These are phyloP conservation scores for Fusarium napiforme DNA, from an alignment of 2,329 filamentous ascomycete species.

Conservation along the genomic window DNA sequence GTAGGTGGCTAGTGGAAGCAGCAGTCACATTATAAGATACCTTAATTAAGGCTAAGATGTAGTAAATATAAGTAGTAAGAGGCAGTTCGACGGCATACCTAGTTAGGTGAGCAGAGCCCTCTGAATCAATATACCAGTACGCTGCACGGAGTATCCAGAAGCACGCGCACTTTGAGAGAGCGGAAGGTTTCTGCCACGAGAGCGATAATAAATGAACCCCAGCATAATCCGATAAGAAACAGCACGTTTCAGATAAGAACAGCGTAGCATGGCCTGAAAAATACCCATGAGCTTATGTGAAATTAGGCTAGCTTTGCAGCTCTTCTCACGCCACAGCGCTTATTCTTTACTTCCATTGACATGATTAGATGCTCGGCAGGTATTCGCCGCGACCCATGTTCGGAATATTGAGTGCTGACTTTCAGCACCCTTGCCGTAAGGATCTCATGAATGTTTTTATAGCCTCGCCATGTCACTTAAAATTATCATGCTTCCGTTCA, in stretches of 20 bases:
- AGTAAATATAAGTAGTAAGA: neutral
- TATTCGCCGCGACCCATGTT: neutral
- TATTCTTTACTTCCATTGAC: neutral
- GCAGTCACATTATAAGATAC: neutral
- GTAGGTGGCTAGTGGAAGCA: neutral
- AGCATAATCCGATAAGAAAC: neutral
- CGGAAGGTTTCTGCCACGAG: neutral
- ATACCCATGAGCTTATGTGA: neutral
- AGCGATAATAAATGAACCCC: rapidly evolving
- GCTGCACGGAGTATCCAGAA: too few relatives aligned
- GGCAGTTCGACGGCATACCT: neutral
- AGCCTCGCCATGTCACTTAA: rapidly evolving
- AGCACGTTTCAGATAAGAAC: neutral
- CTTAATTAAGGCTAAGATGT: too few relatives aligned
- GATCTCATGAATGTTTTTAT: neutral
- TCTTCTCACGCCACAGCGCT: neutral
- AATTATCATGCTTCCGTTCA: rapidly evolving
- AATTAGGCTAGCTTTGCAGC: neutral
- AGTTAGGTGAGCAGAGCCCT: neutral
- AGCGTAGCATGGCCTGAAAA: neutral
- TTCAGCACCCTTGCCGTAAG: neutral
- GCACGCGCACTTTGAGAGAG: neutral
- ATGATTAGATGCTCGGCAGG: neutral
- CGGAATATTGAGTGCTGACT: neutral
- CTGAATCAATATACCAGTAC: too few relatives aligned